Evolutionary conservation across 2,329 filamentous ascomycete genomes (phyloP), one percentile per base, ranked within the genome.

Genomic region (Talaromyces amestolkiae): DNA sequence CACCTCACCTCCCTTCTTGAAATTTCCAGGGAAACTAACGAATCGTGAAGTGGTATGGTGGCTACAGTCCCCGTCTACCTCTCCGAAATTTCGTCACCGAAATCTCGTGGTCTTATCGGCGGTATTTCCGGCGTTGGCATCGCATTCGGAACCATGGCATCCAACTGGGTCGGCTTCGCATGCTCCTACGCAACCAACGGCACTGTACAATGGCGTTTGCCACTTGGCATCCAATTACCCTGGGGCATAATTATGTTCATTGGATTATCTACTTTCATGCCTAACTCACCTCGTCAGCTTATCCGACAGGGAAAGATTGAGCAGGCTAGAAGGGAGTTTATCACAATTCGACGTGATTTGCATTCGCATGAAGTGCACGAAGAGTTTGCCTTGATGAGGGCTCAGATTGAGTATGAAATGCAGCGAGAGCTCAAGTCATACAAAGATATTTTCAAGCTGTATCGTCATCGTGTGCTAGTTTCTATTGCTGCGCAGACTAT

Each of bases 131-230:
- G 85, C 8, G 83, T 82, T 60, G 84, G 84, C 8, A 84, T 86
- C 65, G 79, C 83, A 2, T 82, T 85, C 61, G 85, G 84, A 11
- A 85, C 83, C 3, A 85, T 85, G 83, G 75, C 78, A 68, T 84
- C 82, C 4, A 87, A 86, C 70, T 86, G 84, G 85, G 80, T 86
- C 3, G 84, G 84, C 3, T 86, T 82, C 68, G 83, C 83, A 0
- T 85, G 84, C 67, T 79, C 81, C 22, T 85, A 81, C 63, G 83
- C 84, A 0, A 78, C 84, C 0, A 85, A 85, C 65, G 84, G 85
- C 0, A 70, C 79, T 3, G 72, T 80, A 0, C 85, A 86, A 70
- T 87, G 84, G 85, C 80, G 84, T 11, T 74, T 86, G 0, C 85
- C 84, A 0, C 78, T 86, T 3, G 84, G 77, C 0, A 79, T 86